Base-by-base conservation (phyloP, 768 basidiomycete genomes). In the Russula ochroleuca region DNA sequence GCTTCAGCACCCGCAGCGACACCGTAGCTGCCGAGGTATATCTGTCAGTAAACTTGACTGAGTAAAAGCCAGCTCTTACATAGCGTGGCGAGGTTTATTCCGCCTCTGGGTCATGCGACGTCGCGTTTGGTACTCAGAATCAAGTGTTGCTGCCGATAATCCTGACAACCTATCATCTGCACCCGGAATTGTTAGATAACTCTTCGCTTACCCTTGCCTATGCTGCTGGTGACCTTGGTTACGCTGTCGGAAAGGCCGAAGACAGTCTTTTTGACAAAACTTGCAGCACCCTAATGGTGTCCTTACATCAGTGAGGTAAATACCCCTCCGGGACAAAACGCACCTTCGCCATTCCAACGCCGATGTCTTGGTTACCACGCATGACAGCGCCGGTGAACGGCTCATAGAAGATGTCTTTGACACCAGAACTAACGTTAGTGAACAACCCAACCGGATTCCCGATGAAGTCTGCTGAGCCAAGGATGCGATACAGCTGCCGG, bases 321-420 rank as follows among this genome's bases (percentile, higher is more conserved):
- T 28, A 35, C 54, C 47, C 15, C 33, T 48, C 51, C 7, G 28
- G 45, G 21, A 68, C 14, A n/a, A 31, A 8, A 41, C 70, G 66
- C 67, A 92, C 93, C 80, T 97, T 94, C 8, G 95, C 95, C 62
- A 98, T 92, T 23, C 95, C 93, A 63, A 94, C 87, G 3, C 95
- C 97, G 31, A 98, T 75, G 62, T 98, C 96, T 70, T 86, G 88
- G 74, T 95, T 96, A 3, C 96, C 96, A 70, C 94, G 94, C 84
- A 96, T 90, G 61, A 99, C 90, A 35, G 95, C 90, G 38, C 95
- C 95, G 62, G 94, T 88, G 79, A 95, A 97, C 2, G 97, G 97
- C 74, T 98, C 96, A 68, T 98, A 97, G 80, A 99, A 98, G 68
- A 98, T 95, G 73, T 99, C 97, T 58, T 91, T 91, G 6, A 98